Evolutionary conservation across 495 filamentous ascomycete species (phyloP).

Genomic region (Aspergillus campestris): DNA sequence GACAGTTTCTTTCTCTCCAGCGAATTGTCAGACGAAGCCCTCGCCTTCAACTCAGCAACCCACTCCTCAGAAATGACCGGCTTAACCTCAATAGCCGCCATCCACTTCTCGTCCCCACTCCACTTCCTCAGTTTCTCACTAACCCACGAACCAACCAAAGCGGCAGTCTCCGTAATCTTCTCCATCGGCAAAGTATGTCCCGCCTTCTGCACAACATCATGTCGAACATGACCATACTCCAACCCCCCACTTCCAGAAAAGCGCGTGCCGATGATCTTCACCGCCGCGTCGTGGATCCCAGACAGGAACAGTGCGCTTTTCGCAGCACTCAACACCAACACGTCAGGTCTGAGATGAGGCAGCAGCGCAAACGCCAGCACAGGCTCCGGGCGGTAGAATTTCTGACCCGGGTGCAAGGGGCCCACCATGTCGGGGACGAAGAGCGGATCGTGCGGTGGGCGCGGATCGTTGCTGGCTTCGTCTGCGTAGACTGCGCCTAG

Average conservation of each 20-base stretch:
- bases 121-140: constrained; percentile 43
- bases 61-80: too few relatives aligned
- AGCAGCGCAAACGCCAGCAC: constrained; percentile 44
- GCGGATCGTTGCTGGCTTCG: constrained; percentile 1
- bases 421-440: constrained; percentile 11
- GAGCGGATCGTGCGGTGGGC: constrained; percentile 16
- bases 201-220: constrained; percentile 5
- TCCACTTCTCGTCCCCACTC: constrained; percentile 44
- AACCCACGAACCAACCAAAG: constrained; percentile 24
- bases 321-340: constrained; percentile 61
- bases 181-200: constrained; percentile 12
- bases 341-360: constrained; percentile 52
- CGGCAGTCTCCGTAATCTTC: constrained; percentile 3
- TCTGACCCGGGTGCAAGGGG: constrained; percentile 13
- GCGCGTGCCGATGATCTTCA: constrained; percentile 16
- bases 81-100: constrained; percentile 11
- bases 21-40: too few relatives aligned
- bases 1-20: too few relatives aligned
- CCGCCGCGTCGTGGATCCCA: constrained; percentile 9
- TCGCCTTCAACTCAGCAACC: too few relatives aligned
- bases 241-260: constrained; percentile 28
- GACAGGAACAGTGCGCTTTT: constrained; percentile 42
- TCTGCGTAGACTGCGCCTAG: constrained; percentile 5
- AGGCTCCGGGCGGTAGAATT: constrained; percentile 61
- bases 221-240: constrained; percentile 14